phyloP scores from a whole-genome alignment of 352 stramenopile species.

The Thraustotheca clavata region DNA sequence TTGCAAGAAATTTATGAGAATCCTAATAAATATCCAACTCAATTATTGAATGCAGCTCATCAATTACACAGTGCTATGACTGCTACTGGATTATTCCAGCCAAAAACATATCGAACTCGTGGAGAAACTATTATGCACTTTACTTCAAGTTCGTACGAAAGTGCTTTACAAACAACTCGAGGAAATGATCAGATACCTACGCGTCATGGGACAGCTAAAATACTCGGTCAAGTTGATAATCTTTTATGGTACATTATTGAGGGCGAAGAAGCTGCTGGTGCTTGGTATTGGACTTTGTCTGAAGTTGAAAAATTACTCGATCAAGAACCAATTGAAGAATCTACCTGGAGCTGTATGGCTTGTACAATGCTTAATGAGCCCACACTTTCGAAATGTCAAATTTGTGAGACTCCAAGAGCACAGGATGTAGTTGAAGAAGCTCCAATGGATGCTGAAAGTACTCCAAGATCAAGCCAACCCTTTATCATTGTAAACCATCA shows the following conservation, averaged over 20 bases:
- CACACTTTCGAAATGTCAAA: slow-evolving; percentile 19
- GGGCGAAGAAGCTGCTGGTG: slow-evolving; percentile 11
- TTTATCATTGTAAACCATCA: not conserved
- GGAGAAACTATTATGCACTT: not conserved
- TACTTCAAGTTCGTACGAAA: not conserved
- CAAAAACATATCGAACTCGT: not conserved
- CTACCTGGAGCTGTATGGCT: slow-evolving; percentile 5
- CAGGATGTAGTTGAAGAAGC: not conserved
- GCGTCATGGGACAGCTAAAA: not conserved
- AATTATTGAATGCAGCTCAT: not conserved
- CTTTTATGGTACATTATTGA: slow-evolving; percentile 13
- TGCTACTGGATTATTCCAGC: slow-evolving; percentile 2
- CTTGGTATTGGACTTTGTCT: slow-evolving; percentile 10
- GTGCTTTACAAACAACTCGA: not conserved
- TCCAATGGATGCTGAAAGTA: not conserved
- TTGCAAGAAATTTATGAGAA: not conserved
- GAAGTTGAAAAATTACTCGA: not conserved
- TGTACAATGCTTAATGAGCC: slow-evolving; percentile 20
- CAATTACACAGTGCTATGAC: not conserved
- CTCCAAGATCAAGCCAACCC: not conserved
- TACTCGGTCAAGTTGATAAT: not conserved
- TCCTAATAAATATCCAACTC: too few relatives aligned
- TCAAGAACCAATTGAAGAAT: not conserved
- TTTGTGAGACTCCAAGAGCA: slow-evolving; percentile 11
- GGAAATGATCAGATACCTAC: not conserved